Evolutionary conservation across 345 rosid genomes (phyloP).

Genomic region (Euphorbia tirucalli): DNA sequence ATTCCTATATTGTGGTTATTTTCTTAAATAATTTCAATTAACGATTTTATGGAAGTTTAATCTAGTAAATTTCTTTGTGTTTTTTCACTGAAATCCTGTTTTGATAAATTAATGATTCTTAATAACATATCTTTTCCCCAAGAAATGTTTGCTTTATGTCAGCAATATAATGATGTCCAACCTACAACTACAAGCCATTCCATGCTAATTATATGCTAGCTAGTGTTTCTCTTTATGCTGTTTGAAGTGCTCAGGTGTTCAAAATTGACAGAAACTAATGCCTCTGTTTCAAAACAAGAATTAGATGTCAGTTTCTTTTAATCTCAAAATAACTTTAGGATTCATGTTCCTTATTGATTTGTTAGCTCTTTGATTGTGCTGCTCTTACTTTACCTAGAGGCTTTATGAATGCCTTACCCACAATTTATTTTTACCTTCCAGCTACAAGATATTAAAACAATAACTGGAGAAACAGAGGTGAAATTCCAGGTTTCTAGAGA

Average conservation of each 20-base stretch:
- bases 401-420: neutral
- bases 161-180: neutral
- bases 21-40: neutral
- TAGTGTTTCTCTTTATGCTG: neutral
- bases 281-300: no score
- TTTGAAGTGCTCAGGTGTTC: neutral
- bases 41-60: neutral
- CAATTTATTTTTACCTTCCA: constrained; percentile 22
- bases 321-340: no score
- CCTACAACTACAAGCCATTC: neutral
- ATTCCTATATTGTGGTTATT: constrained; percentile 1
- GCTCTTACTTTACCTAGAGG: neutral
- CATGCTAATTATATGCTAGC: neutral
- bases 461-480: constrained; percentile 58
- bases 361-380: constrained; percentile 1
- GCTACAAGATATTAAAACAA: constrained; percentile 55
- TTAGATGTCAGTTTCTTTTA: no score
- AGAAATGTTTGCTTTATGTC: neutral
- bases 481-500: constrained; percentile 67
- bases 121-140: neutral
- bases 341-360: neutral
- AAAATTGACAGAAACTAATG: neutral
- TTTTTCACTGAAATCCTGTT: neutral
- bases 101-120: neutral
- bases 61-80: neutral